Conservation (phyloP, 148 eudicot species). For the Amaranthus hypochondriacus region DNA sequence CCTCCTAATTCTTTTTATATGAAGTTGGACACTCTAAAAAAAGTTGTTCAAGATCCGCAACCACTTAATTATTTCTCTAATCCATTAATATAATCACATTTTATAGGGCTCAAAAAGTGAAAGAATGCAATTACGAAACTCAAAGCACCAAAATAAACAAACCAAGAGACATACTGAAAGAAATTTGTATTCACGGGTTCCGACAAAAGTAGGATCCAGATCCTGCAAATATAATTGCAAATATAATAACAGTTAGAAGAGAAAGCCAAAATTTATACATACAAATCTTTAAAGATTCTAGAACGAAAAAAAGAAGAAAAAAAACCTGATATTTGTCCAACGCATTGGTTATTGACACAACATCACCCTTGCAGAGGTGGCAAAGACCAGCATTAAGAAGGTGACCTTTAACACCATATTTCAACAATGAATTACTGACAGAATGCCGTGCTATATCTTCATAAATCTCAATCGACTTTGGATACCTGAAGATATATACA, state of each 20-base stretch:
- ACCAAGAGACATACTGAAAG: constrained; percentile 40
- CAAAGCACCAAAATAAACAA: background rate
- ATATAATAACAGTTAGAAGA: constrained; percentile 11
- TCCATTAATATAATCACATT: background rate
- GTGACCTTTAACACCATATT: constrained; percentile 70
- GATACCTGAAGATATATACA: constrained; percentile 38
- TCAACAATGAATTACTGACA: constrained; percentile 50
- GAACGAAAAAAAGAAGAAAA: background rate
- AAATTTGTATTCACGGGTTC: constrained; percentile 59
- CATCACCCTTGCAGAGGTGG: constrained; percentile 68
- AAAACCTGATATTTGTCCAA: constrained; percentile 63
- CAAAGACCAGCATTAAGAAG: constrained; percentile 83
- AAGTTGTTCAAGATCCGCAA: background rate
- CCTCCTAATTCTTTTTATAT: no score
- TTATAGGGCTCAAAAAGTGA: background rate
- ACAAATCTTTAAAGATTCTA: background rate
- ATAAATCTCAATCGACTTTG: constrained; percentile 58
- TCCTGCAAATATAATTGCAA: constrained; percentile 41
- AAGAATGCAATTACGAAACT: background rate
- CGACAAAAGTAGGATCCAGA: constrained; percentile 65
- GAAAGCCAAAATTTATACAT: constrained; percentile 2
- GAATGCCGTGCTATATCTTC: constrained; percentile 63
- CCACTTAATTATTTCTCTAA: background rate
- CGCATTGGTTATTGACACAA: constrained; percentile 58
- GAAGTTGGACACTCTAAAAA: no score